These are phyloP conservation scores for Pestalotiopsis sp. DNA, from an alignment of 2,329 filamentous ascomycete species.

Conservation along the genomic window DNA sequence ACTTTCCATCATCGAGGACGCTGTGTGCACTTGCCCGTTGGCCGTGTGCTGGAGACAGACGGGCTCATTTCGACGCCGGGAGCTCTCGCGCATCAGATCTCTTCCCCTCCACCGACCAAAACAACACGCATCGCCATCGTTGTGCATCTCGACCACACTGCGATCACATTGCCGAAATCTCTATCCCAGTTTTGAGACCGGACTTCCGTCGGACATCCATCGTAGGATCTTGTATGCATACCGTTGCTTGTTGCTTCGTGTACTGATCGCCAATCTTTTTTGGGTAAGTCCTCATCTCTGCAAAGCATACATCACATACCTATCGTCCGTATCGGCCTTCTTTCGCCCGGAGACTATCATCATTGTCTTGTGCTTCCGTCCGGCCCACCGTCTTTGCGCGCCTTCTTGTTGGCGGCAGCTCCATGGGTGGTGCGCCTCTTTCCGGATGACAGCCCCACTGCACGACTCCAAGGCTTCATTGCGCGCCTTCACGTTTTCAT, in stretches of 20 bases:
- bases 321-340: too few relatives aligned
- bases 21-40: neutral
- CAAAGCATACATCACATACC: neutral
- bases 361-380: neutral
- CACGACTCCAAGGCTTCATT: neutral
- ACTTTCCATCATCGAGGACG: neutral
- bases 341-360: neutral
- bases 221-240: slow-evolving; percentile 41
- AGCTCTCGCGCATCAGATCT: neutral
- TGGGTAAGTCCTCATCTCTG: slow-evolving; percentile 22
- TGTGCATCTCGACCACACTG: neutral
- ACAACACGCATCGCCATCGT: slow-evolving; percentile 4
- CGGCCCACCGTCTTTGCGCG: neutral
- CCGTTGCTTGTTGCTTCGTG: slow-evolving; percentile 36
- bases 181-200: slow-evolving; percentile 18
- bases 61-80: neutral
- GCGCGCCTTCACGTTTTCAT: neutral
- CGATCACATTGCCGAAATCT: neutral
- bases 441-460: neutral
- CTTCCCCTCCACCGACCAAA: neutral
- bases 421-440: too few relatives aligned
- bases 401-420: neutral
- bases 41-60: neutral
- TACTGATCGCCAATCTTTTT: slow-evolving; percentile 24
- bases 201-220: slow-evolving; percentile 24